These are phyloP conservation scores for Diphasiastrum complanatum DNA, from an alignment of 83 land plant genomes.

Conservation along the genomic window DNA sequence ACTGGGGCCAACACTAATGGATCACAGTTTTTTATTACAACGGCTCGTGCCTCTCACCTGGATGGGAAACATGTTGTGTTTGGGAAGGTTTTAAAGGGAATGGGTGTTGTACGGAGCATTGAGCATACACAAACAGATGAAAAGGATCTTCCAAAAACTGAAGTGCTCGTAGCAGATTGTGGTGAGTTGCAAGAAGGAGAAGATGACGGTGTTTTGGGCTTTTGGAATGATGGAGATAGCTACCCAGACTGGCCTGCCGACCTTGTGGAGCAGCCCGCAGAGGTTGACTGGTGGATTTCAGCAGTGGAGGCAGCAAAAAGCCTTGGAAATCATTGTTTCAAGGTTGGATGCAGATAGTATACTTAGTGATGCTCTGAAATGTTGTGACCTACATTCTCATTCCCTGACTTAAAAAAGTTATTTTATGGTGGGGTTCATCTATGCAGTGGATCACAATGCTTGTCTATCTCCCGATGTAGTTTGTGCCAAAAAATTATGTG, in stretches of 20 bases:
- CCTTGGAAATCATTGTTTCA: slow-evolving; percentile 34
- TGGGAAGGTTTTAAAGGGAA: slow-evolving; percentile 39
- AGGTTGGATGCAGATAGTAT: slow-evolving; percentile 10
- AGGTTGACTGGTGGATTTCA: slow-evolving; percentile 30
- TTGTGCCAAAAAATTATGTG: too few species aligned
- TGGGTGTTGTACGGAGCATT: slow-evolving; percentile 39
- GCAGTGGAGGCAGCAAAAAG: slow-evolving; percentile 34
- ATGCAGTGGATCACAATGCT: too few species aligned
- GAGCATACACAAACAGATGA: slow-evolving; percentile 30
- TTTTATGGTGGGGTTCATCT: neutral
- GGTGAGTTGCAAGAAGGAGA: slow-evolving; percentile 29
- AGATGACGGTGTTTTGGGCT: slow-evolving; percentile 36
- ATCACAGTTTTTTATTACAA: slow-evolving; percentile 42
- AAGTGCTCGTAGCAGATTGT: slow-evolving; percentile 13
- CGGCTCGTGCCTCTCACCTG: slow-evolving; percentile 32
- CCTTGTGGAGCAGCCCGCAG: slow-evolving; percentile 29
- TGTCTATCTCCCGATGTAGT: too few species aligned
- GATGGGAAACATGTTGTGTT: slow-evolving; percentile 44
- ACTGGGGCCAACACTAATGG: slow-evolving; percentile 39
- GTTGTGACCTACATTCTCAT: neutral
- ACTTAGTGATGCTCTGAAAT: neutral
- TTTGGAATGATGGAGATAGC: slow-evolving; percentile 38
- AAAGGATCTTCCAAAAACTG: slow-evolving; percentile 12
- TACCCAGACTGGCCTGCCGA: slow-evolving; percentile 44
- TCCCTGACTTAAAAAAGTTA: neutral